Base-by-base conservation (phyloP, 768 basidiomycete species). In the Tylopilus rubrobrunneus region DNA sequence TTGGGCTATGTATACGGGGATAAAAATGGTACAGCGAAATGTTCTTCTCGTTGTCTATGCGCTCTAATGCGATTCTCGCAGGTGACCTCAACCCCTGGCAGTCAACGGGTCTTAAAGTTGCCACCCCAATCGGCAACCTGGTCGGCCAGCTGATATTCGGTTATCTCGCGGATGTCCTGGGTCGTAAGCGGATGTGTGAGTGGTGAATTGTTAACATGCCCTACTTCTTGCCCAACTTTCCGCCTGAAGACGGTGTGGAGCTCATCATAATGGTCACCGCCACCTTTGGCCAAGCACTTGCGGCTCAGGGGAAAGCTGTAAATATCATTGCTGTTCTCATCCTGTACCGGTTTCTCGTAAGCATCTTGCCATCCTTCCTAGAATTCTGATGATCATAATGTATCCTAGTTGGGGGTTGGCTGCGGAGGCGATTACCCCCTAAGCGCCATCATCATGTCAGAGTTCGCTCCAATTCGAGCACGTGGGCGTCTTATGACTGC, bases 401-500 rank as follows among this genome's bases (percentile, higher is more conserved):
- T 8, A 5, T 42, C 12, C 25, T 19, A 81, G 84, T 82, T 83
- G 80, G 89, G 90, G 1, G 64, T 92, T 5, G 92, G 92, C 1
- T 88, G 92, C 27, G 92, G 92, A 12, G 92, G 92, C 6, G 91
- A 92, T 62, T 90, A 93, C 64, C 91, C 92, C 27, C 70, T 91
- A 0, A 82, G 80, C 45, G 87, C 92, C 11, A 83, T 90, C 62
- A 92, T 94, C 62, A 84, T 90, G n/a, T 92, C 88, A 9, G 92
- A 96, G 67, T 94, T 93, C 63, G 84, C 92, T 10, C 77, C 89
- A 0, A 85, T 81, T 29, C 78, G 79, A 43, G 84, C 80, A 47
- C 83, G 92, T 53, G 93, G 93, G 19, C 78, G 91, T 12, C 82
- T 96, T 73, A 92, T 96, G 89, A 86, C 87, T 4, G 88, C 85